Conservation (phyloP, 495 filamentous ascomycete species). For the Tuber umbilicatum region DNA sequence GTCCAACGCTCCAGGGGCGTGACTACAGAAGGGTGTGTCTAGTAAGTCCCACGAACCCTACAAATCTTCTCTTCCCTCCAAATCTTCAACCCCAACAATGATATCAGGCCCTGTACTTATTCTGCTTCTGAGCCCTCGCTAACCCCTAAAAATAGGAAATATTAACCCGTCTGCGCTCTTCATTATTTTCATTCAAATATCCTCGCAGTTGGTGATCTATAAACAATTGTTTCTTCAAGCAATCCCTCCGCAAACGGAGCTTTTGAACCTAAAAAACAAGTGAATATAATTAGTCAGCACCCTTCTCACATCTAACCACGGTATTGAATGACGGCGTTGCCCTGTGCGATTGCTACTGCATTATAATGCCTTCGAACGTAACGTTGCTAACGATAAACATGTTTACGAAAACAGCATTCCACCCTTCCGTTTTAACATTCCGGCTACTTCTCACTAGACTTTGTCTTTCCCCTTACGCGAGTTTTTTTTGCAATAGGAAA, state of each 20-base stretch:
- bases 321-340: not conserved
- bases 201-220: not conserved
- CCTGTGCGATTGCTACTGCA: not conserved
- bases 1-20: not conserved
- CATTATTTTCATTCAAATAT: not conserved
- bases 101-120: not conserved
- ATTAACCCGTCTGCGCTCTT: not conserved
- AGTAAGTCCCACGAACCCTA: not conserved
- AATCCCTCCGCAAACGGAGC: not conserved
- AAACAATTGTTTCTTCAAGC: not conserved
- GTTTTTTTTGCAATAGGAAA: not conserved
- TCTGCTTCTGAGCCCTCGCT: not conserved
- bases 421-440: not conserved
- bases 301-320: not conserved
- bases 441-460: not conserved
- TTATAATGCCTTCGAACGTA: not conserved
- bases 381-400: not conserved
- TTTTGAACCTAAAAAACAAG: not conserved
- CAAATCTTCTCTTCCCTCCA: not conserved
- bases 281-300: not conserved
- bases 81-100: not conserved
- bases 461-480: conserved; percentile 1
- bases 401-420: not conserved
- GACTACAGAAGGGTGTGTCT: not conserved
- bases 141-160: not conserved